phyloP scores from a whole-genome alignment of 352 stramenopile genomes.

The Peronospora belbahrii region DNA sequence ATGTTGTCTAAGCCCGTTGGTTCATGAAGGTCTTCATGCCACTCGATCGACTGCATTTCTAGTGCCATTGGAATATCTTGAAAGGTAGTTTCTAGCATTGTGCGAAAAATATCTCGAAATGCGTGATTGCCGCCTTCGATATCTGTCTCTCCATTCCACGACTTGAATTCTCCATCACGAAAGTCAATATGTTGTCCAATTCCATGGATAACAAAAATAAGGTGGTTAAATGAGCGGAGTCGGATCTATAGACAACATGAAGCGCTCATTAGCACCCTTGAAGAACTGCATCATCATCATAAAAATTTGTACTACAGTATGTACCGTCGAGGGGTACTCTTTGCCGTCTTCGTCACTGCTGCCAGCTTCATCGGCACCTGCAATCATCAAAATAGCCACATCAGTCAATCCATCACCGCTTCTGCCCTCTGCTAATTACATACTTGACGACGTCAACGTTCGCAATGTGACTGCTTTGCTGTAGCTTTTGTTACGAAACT shows the following conservation, averaged over 20 bases:
- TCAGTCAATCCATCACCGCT: background rate
- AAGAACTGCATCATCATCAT: background rate
- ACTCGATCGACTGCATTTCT: slow-evolving; percentile 87
- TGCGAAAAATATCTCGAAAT: slow-evolving; percentile 69
- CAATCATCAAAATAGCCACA: background rate
- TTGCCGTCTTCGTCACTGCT: slow-evolving; percentile 65
- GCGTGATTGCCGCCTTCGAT: slow-evolving; percentile 72
- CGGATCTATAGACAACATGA: slow-evolving; percentile 38
- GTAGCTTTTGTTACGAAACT: slow-evolving; percentile 59
- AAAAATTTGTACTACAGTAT: background rate
- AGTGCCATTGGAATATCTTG: slow-evolving; percentile 70
- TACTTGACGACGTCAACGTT: slow-evolving; percentile 32
- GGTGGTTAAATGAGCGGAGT: slow-evolving; percentile 66
- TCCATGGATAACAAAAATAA: slow-evolving; percentile 84
- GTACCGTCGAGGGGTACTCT: slow-evolving; percentile 63
- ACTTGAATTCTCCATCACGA: slow-evolving; percentile 75
- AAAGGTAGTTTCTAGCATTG: slow-evolving; percentile 75
- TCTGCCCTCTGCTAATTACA: background rate
- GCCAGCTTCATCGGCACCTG: slow-evolving; percentile 24
- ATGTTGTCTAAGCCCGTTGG: slow-evolving; percentile 76
- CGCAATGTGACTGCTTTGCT: slow-evolving; percentile 29
- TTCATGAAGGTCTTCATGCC: slow-evolving; percentile 85
- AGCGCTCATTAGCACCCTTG: background rate
- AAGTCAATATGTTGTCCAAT: slow-evolving; percentile 85
- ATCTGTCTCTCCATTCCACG: slow-evolving; percentile 61